Evolutionary conservation across 176 grass and related monocot genomes (phyloP).

Genomic region (Cenchrus purpureus): DNA sequence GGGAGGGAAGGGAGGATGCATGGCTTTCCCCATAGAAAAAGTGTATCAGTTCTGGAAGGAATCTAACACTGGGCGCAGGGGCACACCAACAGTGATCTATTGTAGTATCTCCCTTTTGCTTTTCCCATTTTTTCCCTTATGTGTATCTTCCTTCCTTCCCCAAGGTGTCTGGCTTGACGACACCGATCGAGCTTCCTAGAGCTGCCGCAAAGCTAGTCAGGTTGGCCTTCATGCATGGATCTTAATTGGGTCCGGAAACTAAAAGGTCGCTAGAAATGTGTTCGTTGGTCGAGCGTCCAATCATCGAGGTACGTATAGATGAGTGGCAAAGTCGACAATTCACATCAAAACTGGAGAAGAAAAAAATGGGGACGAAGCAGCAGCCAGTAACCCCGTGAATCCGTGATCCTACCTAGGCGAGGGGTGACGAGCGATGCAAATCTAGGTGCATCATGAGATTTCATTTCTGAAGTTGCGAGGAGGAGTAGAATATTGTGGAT

Average conservation of each 20-base stretch:
- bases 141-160: neutral
- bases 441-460: constrained; percentile 5
- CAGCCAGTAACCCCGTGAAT: neutral
- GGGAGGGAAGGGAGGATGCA: too few species aligned
- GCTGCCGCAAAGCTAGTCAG: neutral
- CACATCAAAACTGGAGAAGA: too few species aligned
- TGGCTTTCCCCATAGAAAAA: neutral
- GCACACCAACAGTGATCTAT: neutral
- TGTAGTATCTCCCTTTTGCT: neutral
- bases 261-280: too few species aligned
- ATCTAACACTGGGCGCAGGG: neutral
- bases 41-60: neutral
- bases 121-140: neutral
- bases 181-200: neutral
- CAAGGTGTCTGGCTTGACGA: neutral
- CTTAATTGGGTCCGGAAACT: too few species aligned
- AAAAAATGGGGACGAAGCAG: neutral
- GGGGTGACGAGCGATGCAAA: neutral
- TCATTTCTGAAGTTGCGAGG: neutral
- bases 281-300: too few species aligned
- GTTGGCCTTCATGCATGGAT: neutral
- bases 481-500: neutral
- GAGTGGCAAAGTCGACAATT: too few species aligned
- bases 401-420: constrained; percentile 1
- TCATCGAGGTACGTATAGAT: neutral